Percentiles rank a stretch among this genome's conserved stretches.
Conservation (phyloP, 2,329 filamentous ascomycete species). For the Penicillium crustosum region DNA sequence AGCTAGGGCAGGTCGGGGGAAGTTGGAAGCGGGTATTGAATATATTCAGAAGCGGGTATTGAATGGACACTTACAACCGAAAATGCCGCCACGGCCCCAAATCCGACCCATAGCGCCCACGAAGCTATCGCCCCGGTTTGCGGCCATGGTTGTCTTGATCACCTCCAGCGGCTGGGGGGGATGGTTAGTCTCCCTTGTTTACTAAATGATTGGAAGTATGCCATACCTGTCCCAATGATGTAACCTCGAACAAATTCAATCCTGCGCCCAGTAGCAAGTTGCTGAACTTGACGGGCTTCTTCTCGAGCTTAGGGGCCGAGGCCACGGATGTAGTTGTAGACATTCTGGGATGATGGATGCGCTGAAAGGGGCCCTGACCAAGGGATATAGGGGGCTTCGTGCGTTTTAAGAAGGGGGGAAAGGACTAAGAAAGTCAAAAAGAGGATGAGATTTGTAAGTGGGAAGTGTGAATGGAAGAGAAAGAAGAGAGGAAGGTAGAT, state of each 20-base stretch:
- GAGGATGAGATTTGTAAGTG: slow-evolving; percentile 15
- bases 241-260: slow-evolving; percentile 91
- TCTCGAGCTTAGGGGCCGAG: slow-evolving; percentile 69
- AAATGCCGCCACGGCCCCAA: slow-evolving; percentile 88
- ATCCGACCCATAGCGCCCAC: slow-evolving; percentile 76
- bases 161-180: slow-evolving; percentile 83
- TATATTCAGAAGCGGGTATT: slow-evolving; percentile 7
- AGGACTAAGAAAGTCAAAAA: slow-evolving; percentile 18
- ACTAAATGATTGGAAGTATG: neutral
- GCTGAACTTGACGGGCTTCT: slow-evolving; percentile 99
- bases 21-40: slow-evolving; percentile 9
- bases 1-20: slow-evolving; percentile 19
- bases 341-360: slow-evolving; percentile 57
- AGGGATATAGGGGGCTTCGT: slow-evolving; percentile 89
- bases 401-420: slow-evolving; percentile 50
- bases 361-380: slow-evolving; percentile 88
- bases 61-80: slow-evolving; percentile 72
- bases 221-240: slow-evolving; percentile 64
- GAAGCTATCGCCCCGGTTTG: slow-evolving; percentile 89
- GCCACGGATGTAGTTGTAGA: slow-evolving; percentile 52
- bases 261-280: slow-evolving; percentile 93
- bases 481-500: slow-evolving; percentile 17
- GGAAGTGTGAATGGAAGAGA: slow-evolving; percentile 17
- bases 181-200: slow-evolving; percentile 1
- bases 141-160: slow-evolving; percentile 99